Percentiles rank a stretch among this genome's conserved stretches.
These are phyloP conservation scores for Fusarium duplospermum DNA, from an alignment of 2,329 filamentous ascomycete genomes.

Conservation along the genomic window DNA sequence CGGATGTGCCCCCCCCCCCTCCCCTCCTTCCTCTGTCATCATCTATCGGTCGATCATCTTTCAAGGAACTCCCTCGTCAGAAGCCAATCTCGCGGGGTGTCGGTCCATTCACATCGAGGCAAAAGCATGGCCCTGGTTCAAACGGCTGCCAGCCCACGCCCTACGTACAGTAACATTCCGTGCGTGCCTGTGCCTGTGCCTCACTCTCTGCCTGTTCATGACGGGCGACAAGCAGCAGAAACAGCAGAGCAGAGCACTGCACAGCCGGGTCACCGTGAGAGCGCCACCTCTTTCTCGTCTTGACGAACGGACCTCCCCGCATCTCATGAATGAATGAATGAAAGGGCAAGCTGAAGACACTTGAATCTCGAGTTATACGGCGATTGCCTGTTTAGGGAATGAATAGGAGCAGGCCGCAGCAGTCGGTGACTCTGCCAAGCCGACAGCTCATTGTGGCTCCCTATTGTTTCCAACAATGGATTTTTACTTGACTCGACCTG, in stretches of 20 bases:
- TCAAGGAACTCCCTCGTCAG: conserved; percentile 34
- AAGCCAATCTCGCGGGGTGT: conserved; percentile 39
- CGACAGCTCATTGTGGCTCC: conserved; percentile 19
- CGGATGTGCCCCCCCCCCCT: too few relatives aligned
- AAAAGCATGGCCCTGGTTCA: not conserved
- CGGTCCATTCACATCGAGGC: not conserved
- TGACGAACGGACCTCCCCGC: not conserved
- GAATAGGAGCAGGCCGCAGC: conserved; percentile 18
- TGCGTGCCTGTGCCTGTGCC: not conserved
- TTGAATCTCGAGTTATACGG: conserved; percentile 1
- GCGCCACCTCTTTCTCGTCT: not conserved
- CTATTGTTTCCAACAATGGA: conserved; percentile 24
- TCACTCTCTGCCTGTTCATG: not conserved
- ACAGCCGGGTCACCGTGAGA: not conserved
- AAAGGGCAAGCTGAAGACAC: not conserved
- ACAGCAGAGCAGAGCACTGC: not conserved
- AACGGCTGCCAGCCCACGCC: not conserved
- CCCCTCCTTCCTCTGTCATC: conserved; percentile 18
- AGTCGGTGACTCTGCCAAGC: conserved; percentile 2
- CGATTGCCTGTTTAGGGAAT: conserved; percentile 10
- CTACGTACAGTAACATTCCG: not conserved
- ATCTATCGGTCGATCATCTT: conserved; percentile 42
- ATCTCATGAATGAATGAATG: not conserved
- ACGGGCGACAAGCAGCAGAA: not conserved
- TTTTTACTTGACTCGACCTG: not conserved